Evolutionary conservation across 805 yeast genomes (phyloP).

Genomic region (Cyberlindnera subsufficiens): DNA sequence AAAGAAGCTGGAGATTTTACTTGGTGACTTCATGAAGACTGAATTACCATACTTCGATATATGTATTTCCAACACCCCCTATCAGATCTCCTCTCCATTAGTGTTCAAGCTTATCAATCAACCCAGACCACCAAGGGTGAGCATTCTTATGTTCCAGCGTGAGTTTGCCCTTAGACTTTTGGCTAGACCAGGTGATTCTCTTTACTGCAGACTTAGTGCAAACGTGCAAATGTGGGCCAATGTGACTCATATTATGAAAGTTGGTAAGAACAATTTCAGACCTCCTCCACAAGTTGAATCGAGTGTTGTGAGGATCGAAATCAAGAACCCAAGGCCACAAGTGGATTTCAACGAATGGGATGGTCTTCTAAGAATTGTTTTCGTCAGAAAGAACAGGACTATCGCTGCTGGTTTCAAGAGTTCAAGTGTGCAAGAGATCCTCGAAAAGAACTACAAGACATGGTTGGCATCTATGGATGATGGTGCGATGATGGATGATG

Average conservation of each 20-base stretch:
- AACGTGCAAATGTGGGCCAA: constrained; percentile 99
- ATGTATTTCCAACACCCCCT: constrained; percentile 95
- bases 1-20: constrained; percentile 81
- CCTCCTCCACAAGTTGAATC: constrained; percentile 99
- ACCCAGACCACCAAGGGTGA: constrained; percentile 91
- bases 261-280: constrained; percentile 91
- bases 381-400: constrained; percentile 90
- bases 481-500: constrained; percentile 24
- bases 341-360: constrained; percentile 96
- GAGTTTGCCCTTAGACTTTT: constrained; percentile 91
- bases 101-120: constrained; percentile 88
- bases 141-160: constrained; percentile 95
- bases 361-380: constrained; percentile 84
- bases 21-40: constrained; percentile 95
- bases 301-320: constrained; percentile 88
- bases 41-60: constrained; percentile 93
- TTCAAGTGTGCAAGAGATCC: constrained; percentile 66
- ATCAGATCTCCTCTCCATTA: constrained; percentile 94
- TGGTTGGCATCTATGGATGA: constrained; percentile 51
- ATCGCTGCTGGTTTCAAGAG: constrained; percentile 90
- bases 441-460: constrained; percentile 85
- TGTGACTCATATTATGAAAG: constrained; percentile 97
- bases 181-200: constrained; percentile 94
- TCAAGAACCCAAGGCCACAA: constrained; percentile 89
- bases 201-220: constrained; percentile 90